These are phyloP conservation scores for Boletus huronensis DNA, from an alignment of 768 basidiomycete genomes.

Conservation along the genomic window DNA sequence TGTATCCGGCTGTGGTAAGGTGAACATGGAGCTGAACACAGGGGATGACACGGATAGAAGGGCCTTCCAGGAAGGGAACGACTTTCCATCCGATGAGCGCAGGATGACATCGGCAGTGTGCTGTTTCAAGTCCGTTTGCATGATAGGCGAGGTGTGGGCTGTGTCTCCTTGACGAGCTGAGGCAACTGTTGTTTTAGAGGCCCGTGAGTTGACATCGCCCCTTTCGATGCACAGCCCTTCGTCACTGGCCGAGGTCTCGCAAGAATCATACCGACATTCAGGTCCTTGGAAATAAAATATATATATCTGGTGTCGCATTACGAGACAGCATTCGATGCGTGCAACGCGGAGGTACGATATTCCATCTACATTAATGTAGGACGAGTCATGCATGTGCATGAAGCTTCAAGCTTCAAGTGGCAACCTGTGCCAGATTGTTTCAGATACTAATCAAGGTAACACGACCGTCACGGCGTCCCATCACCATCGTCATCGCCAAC, in stretches of 20 bases:
- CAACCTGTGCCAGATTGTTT: not conserved
- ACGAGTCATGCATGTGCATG: no score
- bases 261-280: not conserved
- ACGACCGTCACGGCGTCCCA: not conserved
- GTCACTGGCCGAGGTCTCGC: no score
- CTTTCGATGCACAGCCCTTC: not conserved
- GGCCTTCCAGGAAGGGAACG: slow-evolving; percentile 8
- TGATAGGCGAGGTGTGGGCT: not conserved
- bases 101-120: slow-evolving; percentile 13
- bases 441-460: not conserved
- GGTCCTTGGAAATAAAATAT: not conserved
- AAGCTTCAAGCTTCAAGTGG: no score
- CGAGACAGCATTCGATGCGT: not conserved
- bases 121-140: slow-evolving; percentile 2
- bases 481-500: slow-evolving; percentile 15
- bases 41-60: slow-evolving; percentile 11
- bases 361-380: not conserved
- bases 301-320: not conserved
- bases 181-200: not conserved
- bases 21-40: slow-evolving; percentile 14
- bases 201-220: not conserved
- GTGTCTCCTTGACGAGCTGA: not conserved
- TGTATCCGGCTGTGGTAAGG: slow-evolving; percentile 3
- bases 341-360: not conserved
- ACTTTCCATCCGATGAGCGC: slow-evolving; percentile 8